Evolutionary conservation across 345 rosid species (phyloP), one percentile per base, ranked within the genome.

Genomic region (Cardamine occulta): DNA sequence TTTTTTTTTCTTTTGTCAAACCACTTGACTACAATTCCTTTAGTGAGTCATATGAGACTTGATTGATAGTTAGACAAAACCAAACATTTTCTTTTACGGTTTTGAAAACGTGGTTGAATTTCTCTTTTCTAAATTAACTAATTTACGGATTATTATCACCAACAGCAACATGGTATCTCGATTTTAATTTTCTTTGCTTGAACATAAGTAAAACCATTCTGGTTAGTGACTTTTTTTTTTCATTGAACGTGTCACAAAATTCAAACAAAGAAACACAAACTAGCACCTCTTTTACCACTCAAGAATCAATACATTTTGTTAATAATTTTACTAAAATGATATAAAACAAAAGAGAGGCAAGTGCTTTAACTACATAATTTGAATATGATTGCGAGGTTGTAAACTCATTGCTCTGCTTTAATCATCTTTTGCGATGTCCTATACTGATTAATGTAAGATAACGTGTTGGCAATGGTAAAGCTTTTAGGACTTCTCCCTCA

Each of bases 401-500:
- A 69, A 67, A 59, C 45, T 28, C 79, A 29, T 59, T 49, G 15
- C 35, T 63, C 53, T 63, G 26, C 47, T 60, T 52, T 5, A 40
- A 14, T 75, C 63, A 28, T 21, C 40, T 44, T 11, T 15, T 7
- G 24, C 54, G 14, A 59, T 68, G 55, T 39, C 45, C 35, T 24
- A 49, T 40, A 75, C 47, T 60, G 57, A 28, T 19, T 51, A n/a
- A n/a, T 61, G 63, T 17, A 75, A 17, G 18, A 24, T 35, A 62
- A 14, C 39, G 74, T 61, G 70, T 62, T 53, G 69, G 51, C 49
- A 44, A 21, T 14, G 61, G 17, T 26, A 51, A 49, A 37, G 19
- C 4, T 66, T 39, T 78, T 59, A 78, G 5, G 93, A 83, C 80
- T 88, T 87, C 79, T 87, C 94, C 55, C 84, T 83, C 80, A 95